Evolutionary conservation across 306 rosid species (phyloP), one percentile per base, ranked within the genome.

Genomic region (Pterocarpus macrocarpus): DNA sequence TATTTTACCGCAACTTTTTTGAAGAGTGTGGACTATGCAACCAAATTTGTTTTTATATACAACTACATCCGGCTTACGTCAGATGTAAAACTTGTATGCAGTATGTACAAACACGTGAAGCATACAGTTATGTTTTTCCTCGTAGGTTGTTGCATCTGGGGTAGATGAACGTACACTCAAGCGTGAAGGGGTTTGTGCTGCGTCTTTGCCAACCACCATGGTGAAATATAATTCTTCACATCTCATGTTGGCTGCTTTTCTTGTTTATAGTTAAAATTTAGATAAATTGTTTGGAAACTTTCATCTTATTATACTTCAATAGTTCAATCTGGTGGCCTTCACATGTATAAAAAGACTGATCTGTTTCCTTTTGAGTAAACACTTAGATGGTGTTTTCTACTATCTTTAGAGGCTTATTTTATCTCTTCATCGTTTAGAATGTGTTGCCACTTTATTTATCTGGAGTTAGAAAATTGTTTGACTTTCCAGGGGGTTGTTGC

Each of bases 171-270:
- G 97, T 13, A 95, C 99, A 12, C 98, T 95, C 78, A 95, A 95
- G 91, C 96, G 98, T 14, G 98, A 93, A 90, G 99, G 99, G 84
- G 99, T 95, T 83, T 93, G 98, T 90, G 97, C 98, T 87, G 99
- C 98, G 47, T 93, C 98, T 64, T 83, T 95, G 85, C 99, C 99
- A 22, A 93, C 99, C 49, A 95, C 99, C 84, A 95, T 95, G 99
- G 99, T 91, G 89, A 73, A 58, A 36, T 34, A 67, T 8, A 32
- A 69, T 41, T 67, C 58, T 44, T 55, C 17, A 32, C 49, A 10
- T 77, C 75, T 64, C 71, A 45, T 73, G 13, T 68, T 38, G 44
- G 30, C 44, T 58, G 33, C 83, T 35, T 47, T 32, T 80, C 64
- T 52, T 82, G 45, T 69, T 69, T 70, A 70, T 73, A 49, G 17